Percentiles rank a stretch among this genome's conserved stretches.
These are phyloP conservation scores for Pezicula neosporulosa DNA, from an alignment of 2,329 filamentous ascomycete genomes.

Conservation along the genomic window DNA sequence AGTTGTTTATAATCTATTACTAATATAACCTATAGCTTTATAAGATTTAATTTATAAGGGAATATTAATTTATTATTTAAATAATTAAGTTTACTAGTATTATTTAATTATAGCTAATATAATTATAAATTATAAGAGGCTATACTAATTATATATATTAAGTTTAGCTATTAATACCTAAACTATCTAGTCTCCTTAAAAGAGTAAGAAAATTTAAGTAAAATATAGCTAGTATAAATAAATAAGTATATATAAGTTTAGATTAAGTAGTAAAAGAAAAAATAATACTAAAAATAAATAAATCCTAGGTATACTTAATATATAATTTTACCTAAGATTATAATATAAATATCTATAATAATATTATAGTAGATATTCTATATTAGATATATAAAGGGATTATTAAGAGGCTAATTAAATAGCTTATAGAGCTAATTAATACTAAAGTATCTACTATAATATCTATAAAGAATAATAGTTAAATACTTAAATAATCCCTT, in stretches of 20 bases:
- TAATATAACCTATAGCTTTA: no score
- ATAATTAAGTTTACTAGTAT: not conserved
- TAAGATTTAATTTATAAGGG: not conserved
- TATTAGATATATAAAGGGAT: not conserved
- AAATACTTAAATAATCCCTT: not conserved
- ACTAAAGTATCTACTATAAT: not conserved
- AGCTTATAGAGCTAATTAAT: not conserved
- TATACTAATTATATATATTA: not conserved
- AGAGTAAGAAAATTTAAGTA: no score
- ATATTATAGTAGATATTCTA: not conserved
- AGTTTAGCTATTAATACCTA: no score
- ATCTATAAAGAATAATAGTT: not conserved
- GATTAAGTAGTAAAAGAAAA: not conserved
- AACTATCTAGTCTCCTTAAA: no score
- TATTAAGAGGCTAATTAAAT: not conserved
- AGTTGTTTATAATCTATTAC: not conserved
- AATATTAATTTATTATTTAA: not conserved
- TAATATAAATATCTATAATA: not conserved
- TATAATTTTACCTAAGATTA: not conserved
- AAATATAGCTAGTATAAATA: no score
- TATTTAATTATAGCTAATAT: no score
- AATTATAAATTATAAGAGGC: not conserved
- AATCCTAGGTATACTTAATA: not conserved
- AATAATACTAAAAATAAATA: not conserved
- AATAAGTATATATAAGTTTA: not conserved